A percentile compares a stretch with the other conserved stretches of the same genome.
Evolutionary conservation across 768 basidiomycete species (phyloP).

Genomic region (Pulveroboletus sp.): DNA sequence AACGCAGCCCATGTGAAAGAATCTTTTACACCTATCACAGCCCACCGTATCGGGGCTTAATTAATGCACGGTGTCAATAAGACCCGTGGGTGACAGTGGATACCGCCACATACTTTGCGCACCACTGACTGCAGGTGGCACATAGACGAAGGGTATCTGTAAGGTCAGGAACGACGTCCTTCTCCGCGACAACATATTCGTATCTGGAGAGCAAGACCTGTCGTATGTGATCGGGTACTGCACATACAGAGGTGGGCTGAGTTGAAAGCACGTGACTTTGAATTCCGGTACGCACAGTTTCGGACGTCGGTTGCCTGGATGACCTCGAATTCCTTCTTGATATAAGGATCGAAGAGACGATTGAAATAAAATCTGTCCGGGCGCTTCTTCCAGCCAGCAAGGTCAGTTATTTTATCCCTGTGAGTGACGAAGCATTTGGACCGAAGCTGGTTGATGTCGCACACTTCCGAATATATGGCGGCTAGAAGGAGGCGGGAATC

Average conservation of each 20-base stretch:
- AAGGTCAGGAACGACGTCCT: slow-evolving; percentile 86
- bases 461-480: slow-evolving; percentile 94
- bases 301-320: slow-evolving; percentile 80
- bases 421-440: slow-evolving; percentile 92
- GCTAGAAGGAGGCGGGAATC: slow-evolving; percentile 92
- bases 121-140: slow-evolving; percentile 83
- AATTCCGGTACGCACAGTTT: slow-evolving; percentile 61
- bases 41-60: slow-evolving; percentile 77
- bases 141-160: slow-evolving; percentile 85
- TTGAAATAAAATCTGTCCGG: slow-evolving; percentile 97
- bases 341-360: slow-evolving; percentile 93
- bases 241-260: slow-evolving; percentile 9
- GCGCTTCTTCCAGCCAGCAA: slow-evolving; percentile 89
- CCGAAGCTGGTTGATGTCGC: slow-evolving; percentile 90
- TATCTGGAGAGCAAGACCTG: slow-evolving; percentile 76
- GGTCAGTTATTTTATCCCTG: slow-evolving; percentile 90
- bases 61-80: slow-evolving; percentile 23
- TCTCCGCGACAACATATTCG: slow-evolving; percentile 93
- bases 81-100: slow-evolving; percentile 11
- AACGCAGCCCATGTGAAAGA: slow-evolving; percentile 94
- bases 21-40: slow-evolving; percentile 88
- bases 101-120: slow-evolving; percentile 61
- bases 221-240: slow-evolving; percentile 80
- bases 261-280: slow-evolving; percentile 19
- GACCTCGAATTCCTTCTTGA: slow-evolving; percentile 97